Percentiles rank a stretch among this genome's conserved stretches.
Conservation (phyloP, 1,139 yeast species). For the Scheffersomyces titani region DNA sequence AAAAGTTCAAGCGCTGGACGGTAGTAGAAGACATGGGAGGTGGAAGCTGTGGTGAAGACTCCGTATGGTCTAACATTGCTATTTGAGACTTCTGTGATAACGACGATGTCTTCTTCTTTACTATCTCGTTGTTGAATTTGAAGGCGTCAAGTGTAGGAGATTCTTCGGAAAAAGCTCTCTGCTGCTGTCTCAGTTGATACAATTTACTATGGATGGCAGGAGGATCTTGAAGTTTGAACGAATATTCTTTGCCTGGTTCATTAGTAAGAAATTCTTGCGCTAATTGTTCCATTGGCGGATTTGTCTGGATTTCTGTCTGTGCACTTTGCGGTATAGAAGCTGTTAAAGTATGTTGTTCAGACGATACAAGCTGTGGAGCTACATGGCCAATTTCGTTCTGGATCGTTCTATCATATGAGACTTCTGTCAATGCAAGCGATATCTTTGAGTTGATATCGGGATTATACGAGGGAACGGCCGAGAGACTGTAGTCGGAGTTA, state of each 20-base stretch:
- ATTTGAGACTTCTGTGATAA: constrained; percentile 15
- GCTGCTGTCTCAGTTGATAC: neutral
- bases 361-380: neutral
- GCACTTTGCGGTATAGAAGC: neutral
- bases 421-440: constrained; percentile 15
- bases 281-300: neutral
- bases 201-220: constrained; percentile 13
- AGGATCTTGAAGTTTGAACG: constrained; percentile 26
- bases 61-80: constrained; percentile 17
- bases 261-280: neutral
- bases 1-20: constrained; percentile 23
- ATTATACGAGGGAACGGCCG: neutral
- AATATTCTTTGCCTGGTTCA: neutral
- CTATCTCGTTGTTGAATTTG: neutral
- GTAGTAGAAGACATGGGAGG: constrained; percentile 28
- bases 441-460: constrained; percentile 12
- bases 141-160: constrained; percentile 1
- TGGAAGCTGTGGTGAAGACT: constrained; percentile 34
- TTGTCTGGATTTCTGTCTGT: neutral
- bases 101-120: constrained; percentile 1
- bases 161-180: neutral
- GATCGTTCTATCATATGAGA: constrained; percentile 15
- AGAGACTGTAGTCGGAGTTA: neutral
- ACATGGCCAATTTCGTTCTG: neutral
- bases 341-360: neutral